Base-by-base conservation (phyloP, 2,329 filamentous ascomycete genomes). In the Xylariaceae sp. region DNA sequence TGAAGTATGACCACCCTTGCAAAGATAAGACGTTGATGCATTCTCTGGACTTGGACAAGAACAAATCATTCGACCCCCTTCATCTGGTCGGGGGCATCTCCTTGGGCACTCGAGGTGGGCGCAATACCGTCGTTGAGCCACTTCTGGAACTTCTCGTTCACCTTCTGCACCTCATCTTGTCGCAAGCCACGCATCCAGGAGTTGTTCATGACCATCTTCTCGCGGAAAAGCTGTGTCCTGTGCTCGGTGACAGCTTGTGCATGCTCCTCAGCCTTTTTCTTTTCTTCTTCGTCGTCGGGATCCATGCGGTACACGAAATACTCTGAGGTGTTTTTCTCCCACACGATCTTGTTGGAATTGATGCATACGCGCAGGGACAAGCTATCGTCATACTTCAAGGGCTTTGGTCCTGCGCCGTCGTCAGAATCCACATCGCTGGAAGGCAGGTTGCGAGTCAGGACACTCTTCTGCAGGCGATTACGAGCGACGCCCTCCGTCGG, bases 141-240 rank as follows among this genome's bases (percentile, higher is more conserved):
- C 60, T 74, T 77, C 64, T 78, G 74, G 67, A 80, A 85, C 59
- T 82, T 82, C 69, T 86, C 84, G 76, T 92, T 92, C 65, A 85
- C 85, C 73, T 88, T 84, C 70, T 88, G 80, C n/a, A 88, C 86
- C 68, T 88, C 83, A 65, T 89, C 89, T 74, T 90, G 88, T 72
- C 88, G 88, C 74, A 90, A 78, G 57, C 90, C 89, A 74, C 90
- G 85, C 73, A 95, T 80, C 75, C 92, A 93, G 63, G 89, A 83
- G 61, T 88, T 87, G 80, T 92, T 89, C 75, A 88, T 88, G 63
- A 95, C 85, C 73, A 91, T 79, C 80, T 93, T 94, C 80, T 94
- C 88, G 64, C 83, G 82, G 70, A 92, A 77, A 72, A 85, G 89
- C 66, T 78, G 78, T 64, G 89, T 82, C 23, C 90, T 88, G 74